phyloP scores from a whole-genome alignment of 108 stramenopile species.

The Cyclotella atomus region DNA sequence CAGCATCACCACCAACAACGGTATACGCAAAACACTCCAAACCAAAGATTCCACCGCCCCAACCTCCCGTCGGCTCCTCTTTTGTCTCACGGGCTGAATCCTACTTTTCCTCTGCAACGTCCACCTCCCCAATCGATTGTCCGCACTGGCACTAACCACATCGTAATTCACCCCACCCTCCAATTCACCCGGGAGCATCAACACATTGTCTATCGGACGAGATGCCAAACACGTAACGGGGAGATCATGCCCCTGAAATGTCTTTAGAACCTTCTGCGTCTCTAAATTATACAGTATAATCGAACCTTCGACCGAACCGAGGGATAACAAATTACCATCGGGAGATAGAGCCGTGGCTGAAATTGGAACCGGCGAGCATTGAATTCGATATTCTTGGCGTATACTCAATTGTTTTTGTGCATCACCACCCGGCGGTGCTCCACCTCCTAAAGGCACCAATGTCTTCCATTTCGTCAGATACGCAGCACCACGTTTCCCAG shows the following conservation, averaged over 20 bases:
- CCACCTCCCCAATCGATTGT: constrained; percentile 71
- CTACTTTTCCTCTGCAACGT: constrained; percentile 60
- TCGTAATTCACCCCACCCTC: constrained; percentile 68
- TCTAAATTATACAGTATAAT: constrained; percentile 64
- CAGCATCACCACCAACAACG: constrained; percentile 12
- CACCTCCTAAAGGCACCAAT: constrained; percentile 12
- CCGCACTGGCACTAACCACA: constrained; percentile 79
- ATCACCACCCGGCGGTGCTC: background rate
- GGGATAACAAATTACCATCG: constrained; percentile 59
- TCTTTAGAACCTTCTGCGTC: constrained; percentile 53
- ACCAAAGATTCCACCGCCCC: constrained; percentile 27
- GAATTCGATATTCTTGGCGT: constrained; percentile 53
- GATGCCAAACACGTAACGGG: constrained; percentile 88
- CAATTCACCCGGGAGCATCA: constrained; percentile 66
- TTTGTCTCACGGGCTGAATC: background rate
- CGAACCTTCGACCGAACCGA: constrained; percentile 78
- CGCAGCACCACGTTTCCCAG: constrained; percentile 69
- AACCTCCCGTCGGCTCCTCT: background rate
- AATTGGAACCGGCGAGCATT: constrained; percentile 69
- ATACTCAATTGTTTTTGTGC: constrained; percentile 31
- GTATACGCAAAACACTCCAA: constrained; percentile 24
- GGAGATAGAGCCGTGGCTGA: constrained; percentile 76
- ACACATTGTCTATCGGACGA: constrained; percentile 55
- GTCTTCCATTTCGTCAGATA: constrained; percentile 70
- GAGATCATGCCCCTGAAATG: constrained; percentile 79